Base-by-base conservation (phyloP, 164 flowering plant genomes). In the Stephania yunnanensis region DNA sequence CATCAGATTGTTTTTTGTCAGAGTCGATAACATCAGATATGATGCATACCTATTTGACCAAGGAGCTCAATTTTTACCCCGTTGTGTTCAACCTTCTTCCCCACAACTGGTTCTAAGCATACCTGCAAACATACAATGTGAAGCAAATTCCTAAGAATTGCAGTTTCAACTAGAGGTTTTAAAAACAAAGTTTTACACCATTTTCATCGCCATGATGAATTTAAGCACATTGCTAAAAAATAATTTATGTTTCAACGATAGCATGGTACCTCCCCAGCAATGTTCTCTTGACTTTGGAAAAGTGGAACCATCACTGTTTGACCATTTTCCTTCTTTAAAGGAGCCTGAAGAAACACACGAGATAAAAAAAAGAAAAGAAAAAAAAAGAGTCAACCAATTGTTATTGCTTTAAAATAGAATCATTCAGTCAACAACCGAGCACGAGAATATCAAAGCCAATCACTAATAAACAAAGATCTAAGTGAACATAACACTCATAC, bases 21-120 rank as follows among this genome's bases (percentile, higher is more conserved):
- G 42, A 36, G 42, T 36, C 4, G 42, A 36, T 36, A 36, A 36
- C 42, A 36, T 61, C 22, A 70, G 63, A 61, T 71, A 68, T 31
- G 50, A 46, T 53, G 63, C 78, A 44, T 20, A 91, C 98, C 96
- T 85, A 93, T 93, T 81, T 93, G 95, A 68, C 98, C 98, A 79
- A 93, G 97, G 71, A 93, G 98, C 83, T 93, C 97, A 84, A 93
- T 84, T 83, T 92, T 93, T 15, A 93, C 89, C 53, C 98, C 98
- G 84, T 89, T 92, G 80, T 93, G 98, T 55, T 93, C 98, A 77
- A 93, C 86, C 84, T 92, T 93, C 84, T 93, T 93, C 80, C 97
- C 97, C 82, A 85, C 94, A 70, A 85, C 36, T 73, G 95, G 98
- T 76, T 93, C 98, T 65, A 93, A 73, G 25, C 88, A 86, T 46